Evolutionary conservation across 108 stramenopile species (phyloP), one percentile per base, ranked within the genome.

Genomic region (Ochromonas danica): DNA sequence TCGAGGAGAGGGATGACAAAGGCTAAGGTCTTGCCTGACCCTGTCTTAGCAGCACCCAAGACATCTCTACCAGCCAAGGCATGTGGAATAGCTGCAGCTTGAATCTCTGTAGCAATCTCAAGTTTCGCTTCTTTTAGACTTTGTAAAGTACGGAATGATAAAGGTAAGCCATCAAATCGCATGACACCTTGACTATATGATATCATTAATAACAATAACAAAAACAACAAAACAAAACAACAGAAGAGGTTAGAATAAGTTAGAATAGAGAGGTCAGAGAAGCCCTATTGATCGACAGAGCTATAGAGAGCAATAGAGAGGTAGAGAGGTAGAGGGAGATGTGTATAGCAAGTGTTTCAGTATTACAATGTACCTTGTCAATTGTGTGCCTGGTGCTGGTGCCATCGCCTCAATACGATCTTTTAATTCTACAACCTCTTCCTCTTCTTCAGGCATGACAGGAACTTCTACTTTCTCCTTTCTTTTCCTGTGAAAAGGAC

Each of bases 21-120:
- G 28, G 93, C 89, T 27, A 96, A 77, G 0, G 93, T 96, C 86
- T 96, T 96, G 2, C 95, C 95, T 62, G 90, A 89, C 61, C 96
- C 96, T 1, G 96, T 97, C 74, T 90, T 87, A 1, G 93, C 96
- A n/a, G 95, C 94, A 33, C 93, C 96, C 62, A 97, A 80, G 61
- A 97, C 88, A 84, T 97, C 96, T 40, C 96, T 82, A 28, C 94
- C 93, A 22, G 85, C 88, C 61, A 97, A 83, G 0, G 94, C 93
- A 88, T 97, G 96, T 0, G 94, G 94, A 77, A 97, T 92, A 62
- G 92, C 92, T 0, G 91, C 92, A 71, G 89, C 89, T 80, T 97
- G 94, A 71, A 97, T 94, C 60, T 92, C 91, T 30, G 96, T 97
- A 91, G 93, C 91, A 70, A 87, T 92, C 35, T 88, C 88, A 70